Evolutionary conservation across 176 grass and related monocot species (phyloP).

Genomic region (Musa acuminata): DNA sequence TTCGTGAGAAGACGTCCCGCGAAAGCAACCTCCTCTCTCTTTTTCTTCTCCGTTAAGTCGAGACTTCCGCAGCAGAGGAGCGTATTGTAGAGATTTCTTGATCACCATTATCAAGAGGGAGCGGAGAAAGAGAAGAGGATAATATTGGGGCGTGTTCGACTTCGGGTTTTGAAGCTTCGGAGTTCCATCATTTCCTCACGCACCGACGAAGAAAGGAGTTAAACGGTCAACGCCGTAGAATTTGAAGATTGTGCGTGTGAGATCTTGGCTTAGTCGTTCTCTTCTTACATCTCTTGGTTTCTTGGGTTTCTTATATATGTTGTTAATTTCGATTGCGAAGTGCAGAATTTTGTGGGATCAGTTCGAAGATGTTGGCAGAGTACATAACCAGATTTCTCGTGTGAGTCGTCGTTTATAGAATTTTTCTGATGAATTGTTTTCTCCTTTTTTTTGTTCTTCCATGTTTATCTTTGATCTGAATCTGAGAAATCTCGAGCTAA

Average conservation of each 20-base stretch:
- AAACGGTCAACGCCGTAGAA: background rate
- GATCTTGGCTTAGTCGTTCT: background rate
- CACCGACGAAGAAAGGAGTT: too few species aligned
- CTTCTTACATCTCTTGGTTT: too few species aligned
- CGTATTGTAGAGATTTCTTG: background rate
- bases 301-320: too few species aligned
- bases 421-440: background rate
- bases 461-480: background rate
- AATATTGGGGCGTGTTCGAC: background rate
- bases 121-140: background rate
- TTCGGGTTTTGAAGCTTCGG: too few species aligned
- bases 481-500: background rate
- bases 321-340: background rate
- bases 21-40: constrained; percentile 1
- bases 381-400: constrained; percentile 70
- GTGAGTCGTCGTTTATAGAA: constrained; percentile 25
- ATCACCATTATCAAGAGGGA: background rate
- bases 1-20: constrained; percentile 1
- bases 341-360: background rate
- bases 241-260: background rate
- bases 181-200: too few species aligned
- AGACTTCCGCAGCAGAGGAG: background rate
- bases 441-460: background rate
- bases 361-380: constrained; percentile 41
- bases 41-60: constrained; percentile 5